Percentiles rank a stretch among this genome's conserved stretches.
Evolutionary conservation across 2,329 filamentous ascomycete genomes (phyloP).

Genomic region (Fusarium subglutinans): DNA sequence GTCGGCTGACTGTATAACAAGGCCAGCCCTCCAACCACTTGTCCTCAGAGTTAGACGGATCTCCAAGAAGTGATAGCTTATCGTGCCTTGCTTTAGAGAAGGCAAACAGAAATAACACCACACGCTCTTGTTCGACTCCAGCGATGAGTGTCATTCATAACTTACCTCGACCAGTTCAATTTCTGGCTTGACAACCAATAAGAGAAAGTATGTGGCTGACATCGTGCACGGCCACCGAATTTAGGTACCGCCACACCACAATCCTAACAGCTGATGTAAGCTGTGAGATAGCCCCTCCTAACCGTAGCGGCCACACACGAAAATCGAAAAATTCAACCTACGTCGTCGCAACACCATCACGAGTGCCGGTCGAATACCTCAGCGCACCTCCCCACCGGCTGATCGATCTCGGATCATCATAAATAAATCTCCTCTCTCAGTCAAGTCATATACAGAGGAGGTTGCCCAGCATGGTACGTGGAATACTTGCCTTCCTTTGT

Average conservation of each 20-base stretch:
- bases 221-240: not conserved
- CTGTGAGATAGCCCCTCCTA: constrained; percentile 52
- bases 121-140: not conserved
- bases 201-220: not conserved
- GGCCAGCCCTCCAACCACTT: not conserved
- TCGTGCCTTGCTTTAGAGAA: not conserved
- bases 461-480: constrained; percentile 62
- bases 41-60: not conserved
- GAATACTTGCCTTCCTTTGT: constrained; percentile 27
- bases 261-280: constrained; percentile 43
- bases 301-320: constrained; percentile 55
- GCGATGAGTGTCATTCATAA: not conserved
- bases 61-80: not conserved
- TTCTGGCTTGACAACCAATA: not conserved
- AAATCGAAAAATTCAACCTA: constrained; percentile 56
- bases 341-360: constrained; percentile 50
- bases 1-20: not conserved
- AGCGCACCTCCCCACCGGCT: constrained; percentile 48
- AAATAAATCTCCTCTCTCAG: constrained; percentile 50
- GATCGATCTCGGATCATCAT: constrained; percentile 50
- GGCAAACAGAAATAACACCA: not conserved
- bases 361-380: constrained; percentile 52
- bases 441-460: constrained; percentile 56
- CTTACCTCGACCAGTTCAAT: not conserved
- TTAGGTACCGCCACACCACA: not conserved